A percentile compares a stretch with the other conserved stretches of the same genome.
Evolutionary conservation across 257 asterid genomes (phyloP).

Genomic region (Solanum piurae): DNA sequence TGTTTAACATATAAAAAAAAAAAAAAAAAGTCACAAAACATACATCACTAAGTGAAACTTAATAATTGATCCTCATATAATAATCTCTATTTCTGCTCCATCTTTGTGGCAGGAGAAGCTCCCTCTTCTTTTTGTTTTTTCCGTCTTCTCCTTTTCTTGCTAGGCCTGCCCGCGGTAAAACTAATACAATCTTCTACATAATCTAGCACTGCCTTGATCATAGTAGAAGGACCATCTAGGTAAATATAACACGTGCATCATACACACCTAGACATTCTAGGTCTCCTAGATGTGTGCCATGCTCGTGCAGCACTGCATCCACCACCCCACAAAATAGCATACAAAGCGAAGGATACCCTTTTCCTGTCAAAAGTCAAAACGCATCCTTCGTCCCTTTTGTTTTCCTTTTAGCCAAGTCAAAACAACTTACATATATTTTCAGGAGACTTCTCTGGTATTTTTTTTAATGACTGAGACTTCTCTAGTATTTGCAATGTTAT

Average conservation of each 20-base stretch:
- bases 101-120: background rate
- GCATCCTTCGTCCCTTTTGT: background rate
- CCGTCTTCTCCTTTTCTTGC: background rate
- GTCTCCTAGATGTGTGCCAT: background rate
- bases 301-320: background rate
- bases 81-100: background rate
- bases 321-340: background rate
- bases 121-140: background rate
- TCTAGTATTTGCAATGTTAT: background rate
- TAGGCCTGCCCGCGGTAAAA: background rate
- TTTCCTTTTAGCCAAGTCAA: background rate
- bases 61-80: background rate
- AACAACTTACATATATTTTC: background rate
- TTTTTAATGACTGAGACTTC: background rate
- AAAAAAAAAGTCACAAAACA: background rate
- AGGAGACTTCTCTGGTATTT: background rate
- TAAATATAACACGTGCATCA: background rate
- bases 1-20: slow-evolving; percentile 7
- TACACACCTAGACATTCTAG: background rate
- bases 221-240: background rate
- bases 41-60: background rate
- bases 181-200: background rate
- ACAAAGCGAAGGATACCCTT: background rate
- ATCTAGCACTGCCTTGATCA: background rate
- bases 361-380: background rate